Conservation (phyloP, 2,329 filamentous ascomycete genomes). For the Penicillium sumatraense region DNA sequence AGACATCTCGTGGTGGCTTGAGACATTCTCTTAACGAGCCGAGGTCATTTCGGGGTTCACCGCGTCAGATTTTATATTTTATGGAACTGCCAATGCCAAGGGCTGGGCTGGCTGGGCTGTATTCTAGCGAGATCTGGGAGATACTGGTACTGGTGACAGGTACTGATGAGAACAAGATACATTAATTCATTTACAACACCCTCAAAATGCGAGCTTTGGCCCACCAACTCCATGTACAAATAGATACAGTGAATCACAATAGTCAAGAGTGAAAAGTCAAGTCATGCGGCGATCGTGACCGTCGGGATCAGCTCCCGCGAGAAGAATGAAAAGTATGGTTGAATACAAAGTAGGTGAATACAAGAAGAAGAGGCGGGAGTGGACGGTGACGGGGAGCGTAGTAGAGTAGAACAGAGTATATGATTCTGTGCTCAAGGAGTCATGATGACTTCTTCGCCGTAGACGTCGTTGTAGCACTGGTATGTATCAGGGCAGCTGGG, state of each 20-base stretch:
- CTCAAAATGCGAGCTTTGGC: conserved; percentile 2
- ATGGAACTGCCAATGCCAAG: too few relatives aligned
- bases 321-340: conserved; percentile 6
- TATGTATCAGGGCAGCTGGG: conserved; percentile 28
- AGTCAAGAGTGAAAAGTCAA: conserved; percentile 22
- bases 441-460: conserved; percentile 28
- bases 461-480: conserved; percentile 31
- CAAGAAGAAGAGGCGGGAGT: neutral
- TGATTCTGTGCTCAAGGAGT: conserved; percentile 3
- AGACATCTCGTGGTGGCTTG: neutral
- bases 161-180: neutral
- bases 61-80: too few relatives aligned
- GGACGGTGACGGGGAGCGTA: neutral
- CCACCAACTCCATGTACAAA: conserved; percentile 24
- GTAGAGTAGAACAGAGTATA: neutral
- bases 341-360: conserved; percentile 7
- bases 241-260: conserved; percentile 20
- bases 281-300: conserved; percentile 19
- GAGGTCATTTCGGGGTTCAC: neutral
- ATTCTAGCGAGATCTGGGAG: neutral
- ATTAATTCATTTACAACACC: conserved; percentile 1
- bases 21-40: neutral
- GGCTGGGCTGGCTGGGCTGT: neutral
- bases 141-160: neutral
- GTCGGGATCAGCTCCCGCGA: conserved; percentile 2